Evolutionary conservation across 345 rosid species (phyloP).

Genomic region (Syzygium jambos): DNA sequence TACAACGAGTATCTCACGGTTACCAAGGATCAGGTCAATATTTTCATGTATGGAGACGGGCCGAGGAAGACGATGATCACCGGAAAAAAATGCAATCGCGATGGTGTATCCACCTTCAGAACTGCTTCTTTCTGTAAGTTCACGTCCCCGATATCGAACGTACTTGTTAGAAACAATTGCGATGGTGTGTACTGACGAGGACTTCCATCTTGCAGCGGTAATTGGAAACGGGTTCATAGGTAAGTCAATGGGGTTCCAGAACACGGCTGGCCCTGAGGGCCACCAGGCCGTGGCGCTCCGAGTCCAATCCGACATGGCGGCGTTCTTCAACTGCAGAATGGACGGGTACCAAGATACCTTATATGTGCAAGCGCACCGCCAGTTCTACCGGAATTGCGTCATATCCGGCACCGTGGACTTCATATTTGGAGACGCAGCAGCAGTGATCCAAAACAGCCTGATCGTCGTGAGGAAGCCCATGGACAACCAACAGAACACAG

Average conservation of each 20-base stretch:
- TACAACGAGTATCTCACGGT: conserved; percentile 38
- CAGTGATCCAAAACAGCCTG: conserved; percentile 37
- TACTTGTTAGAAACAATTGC: not conserved
- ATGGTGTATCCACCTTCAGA: conserved; percentile 32
- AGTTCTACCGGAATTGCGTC: conserved; percentile 47
- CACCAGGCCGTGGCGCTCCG: conserved; percentile 56
- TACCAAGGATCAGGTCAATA: conserved; percentile 35
- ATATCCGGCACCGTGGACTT: conserved; percentile 51
- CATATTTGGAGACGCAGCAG: conserved; percentile 36
- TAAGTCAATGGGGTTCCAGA: conserved; percentile 44
- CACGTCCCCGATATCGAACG: no score
- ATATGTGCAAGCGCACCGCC: conserved; percentile 36
- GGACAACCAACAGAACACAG: conserved; percentile 31
- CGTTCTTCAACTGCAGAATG: conserved; percentile 47
- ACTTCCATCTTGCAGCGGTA: conserved; percentile 19
- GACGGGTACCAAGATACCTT: conserved; percentile 50
- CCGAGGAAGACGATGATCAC: conserved; percentile 54
- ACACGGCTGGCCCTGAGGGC: conserved; percentile 42
- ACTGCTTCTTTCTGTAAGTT: conserved; percentile 42
- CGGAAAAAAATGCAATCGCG: conserved; percentile 26
- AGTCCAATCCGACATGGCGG: conserved; percentile 31
- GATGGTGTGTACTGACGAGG: not conserved
- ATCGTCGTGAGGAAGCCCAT: conserved; percentile 41
- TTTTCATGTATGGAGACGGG: conserved; percentile 71
- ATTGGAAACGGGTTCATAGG: conserved; percentile 30